A percentile compares a stretch with the other conserved stretches of the same genome.
Evolutionary conservation across 1,284 basidiomycete genomes (phyloP).

Genomic region (Naganishia cerealis): DNA sequence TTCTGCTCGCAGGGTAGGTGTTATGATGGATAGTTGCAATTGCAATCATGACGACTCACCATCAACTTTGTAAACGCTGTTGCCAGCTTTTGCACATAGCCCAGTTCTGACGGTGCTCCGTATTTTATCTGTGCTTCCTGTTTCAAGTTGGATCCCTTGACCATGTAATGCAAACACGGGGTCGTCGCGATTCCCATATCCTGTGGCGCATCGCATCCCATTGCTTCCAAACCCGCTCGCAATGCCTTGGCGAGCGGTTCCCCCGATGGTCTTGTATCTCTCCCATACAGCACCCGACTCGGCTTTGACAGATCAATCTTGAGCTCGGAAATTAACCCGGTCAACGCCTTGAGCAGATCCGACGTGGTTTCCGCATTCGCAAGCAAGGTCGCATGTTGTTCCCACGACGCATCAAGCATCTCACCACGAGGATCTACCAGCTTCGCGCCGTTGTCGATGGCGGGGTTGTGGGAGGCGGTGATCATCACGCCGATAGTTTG

Average conservation of each 20-base stretch:
- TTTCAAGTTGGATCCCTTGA: slow-evolving; percentile 83
- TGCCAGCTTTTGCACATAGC: slow-evolving; percentile 85
- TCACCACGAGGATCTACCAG: slow-evolving; percentile 97
- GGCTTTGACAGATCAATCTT: slow-evolving; percentile 79
- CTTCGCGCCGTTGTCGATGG: slow-evolving; percentile 98
- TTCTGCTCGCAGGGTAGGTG: slow-evolving; percentile 14
- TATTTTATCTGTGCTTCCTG: slow-evolving; percentile 65
- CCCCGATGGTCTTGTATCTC: slow-evolving; percentile 90
- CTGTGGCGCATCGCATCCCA: slow-evolving; percentile 56
- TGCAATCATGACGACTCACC: slow-evolving; percentile 57
- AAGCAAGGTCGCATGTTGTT: slow-evolving; percentile 79
- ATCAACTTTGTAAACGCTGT: slow-evolving; percentile 81
- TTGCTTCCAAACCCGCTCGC: slow-evolving; percentile 74
- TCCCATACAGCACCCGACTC: slow-evolving; percentile 80
- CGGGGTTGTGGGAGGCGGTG: slow-evolving; percentile 97
- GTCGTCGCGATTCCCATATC: slow-evolving; percentile 81
- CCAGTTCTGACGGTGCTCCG: slow-evolving; percentile 78
- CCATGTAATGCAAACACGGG: slow-evolving; percentile 93
- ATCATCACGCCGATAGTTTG: slow-evolving; percentile 97
- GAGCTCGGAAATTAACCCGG: slow-evolving; percentile 64
- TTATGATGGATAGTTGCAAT: not conserved
- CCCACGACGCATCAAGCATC: slow-evolving; percentile 97
- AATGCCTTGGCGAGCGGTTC: slow-evolving; percentile 77
- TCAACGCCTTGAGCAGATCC: slow-evolving; percentile 69
- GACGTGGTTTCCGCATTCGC: slow-evolving; percentile 78